Percentiles rank a stretch among this genome's conserved stretches.
These are phyloP conservation scores for Penicillium psychrosexuale DNA, from an alignment of 2,329 filamentous ascomycete species.

Conservation along the genomic window DNA sequence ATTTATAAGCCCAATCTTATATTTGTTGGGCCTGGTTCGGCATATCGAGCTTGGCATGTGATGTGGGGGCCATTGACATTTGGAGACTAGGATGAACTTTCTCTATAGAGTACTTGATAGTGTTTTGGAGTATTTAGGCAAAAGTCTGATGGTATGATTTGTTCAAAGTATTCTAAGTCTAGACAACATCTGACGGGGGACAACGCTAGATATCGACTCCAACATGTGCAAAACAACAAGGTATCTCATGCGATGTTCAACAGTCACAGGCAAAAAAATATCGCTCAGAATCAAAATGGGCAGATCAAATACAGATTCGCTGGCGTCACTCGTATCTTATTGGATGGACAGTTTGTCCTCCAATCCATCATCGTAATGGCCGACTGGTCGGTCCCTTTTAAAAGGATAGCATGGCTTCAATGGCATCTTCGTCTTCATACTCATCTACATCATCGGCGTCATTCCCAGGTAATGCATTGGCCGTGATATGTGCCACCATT, in stretches of 20 bases:
- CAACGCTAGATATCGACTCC: not conserved
- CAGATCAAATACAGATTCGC: slow-evolving; percentile 3
- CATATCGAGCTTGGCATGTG: not conserved
- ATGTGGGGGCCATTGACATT: slow-evolving; percentile 1
- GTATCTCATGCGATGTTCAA: not conserved
- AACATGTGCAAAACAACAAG: not conserved
- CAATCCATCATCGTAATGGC: slow-evolving; percentile 18
- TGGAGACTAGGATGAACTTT: not conserved
- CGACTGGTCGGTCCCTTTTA: too few species aligned
- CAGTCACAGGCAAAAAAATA: not conserved
- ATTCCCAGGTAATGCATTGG: slow-evolving; percentile 18
- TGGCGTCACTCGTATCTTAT: slow-evolving; percentile 12
- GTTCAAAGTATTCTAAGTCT: not conserved
- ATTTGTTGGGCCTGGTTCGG: not conserved
- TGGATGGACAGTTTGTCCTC: slow-evolving; percentile 28
- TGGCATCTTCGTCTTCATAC: slow-evolving; percentile 31
- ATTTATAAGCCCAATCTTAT: not conserved
- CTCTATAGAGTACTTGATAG: not conserved
- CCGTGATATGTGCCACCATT: slow-evolving; percentile 26
- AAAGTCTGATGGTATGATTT: not conserved
- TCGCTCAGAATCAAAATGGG: slow-evolving; percentile 11
- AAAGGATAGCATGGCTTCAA: slow-evolving; percentile 28
- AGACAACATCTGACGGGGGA: not conserved
- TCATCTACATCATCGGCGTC: slow-evolving; percentile 18
- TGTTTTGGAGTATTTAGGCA: not conserved